Evolutionary conservation across 176 grass and related monocot genomes (phyloP).

Genomic region (Coix lacrymajobi): DNA sequence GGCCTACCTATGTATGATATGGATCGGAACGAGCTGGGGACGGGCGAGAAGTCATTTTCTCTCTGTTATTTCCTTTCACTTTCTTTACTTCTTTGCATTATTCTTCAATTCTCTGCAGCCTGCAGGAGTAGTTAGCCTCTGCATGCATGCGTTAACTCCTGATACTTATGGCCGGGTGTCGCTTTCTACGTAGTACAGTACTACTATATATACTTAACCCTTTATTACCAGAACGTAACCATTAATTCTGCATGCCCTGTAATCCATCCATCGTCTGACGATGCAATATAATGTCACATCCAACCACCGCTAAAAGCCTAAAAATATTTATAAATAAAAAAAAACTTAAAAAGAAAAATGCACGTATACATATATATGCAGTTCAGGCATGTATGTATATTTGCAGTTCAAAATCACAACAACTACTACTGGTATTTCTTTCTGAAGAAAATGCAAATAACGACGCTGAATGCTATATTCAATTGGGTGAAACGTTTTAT

Average conservation of each 20-base stretch:
- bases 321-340: no score
- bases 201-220: neutral
- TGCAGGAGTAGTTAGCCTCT: neutral
- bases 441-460: conserved; percentile 19
- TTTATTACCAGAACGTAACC: neutral
- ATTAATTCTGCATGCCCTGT: neutral
- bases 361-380: no score
- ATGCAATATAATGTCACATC: neutral
- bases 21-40: no score
- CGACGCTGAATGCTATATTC: neutral
- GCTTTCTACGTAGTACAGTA: neutral
- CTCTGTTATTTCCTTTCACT: neutral
- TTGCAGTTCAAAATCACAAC: neutral
- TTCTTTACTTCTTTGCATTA: neutral
- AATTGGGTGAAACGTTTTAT: neutral
- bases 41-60: neutral
- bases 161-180: neutral
- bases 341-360: neutral
- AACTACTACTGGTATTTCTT: conserved; percentile 21
- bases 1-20: no score
- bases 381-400: no score
- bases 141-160: neutral
- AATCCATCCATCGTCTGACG: neutral
- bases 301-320: neutral
- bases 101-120: neutral